Evolutionary conservation across 192 early-diverging fungal species (phyloP), one percentile per base, ranked within the genome.

Genomic region (Rhizoclosmatium sp.): DNA sequence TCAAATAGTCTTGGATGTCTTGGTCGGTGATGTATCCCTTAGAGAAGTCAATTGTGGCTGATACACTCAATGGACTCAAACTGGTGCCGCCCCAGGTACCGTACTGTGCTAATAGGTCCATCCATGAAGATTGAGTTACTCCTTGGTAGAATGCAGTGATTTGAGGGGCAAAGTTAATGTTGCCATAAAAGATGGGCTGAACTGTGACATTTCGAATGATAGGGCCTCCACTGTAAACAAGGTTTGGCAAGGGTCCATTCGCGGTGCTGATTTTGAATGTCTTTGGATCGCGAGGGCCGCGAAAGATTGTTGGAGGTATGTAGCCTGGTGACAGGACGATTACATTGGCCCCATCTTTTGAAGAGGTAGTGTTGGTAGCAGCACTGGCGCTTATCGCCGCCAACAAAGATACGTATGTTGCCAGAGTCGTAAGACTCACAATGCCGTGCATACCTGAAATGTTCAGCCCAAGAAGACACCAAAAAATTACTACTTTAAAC

Each of bases 211-310:
- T 80, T 12, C 45, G 31, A 16, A 80, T 14, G 42, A 80, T 61
- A 4, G 79, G 79, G 3, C 79, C 79, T n/a, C 79, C 79, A 54
- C 65, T 64, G 73, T 80, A 78, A 7, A 7, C 77, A 21, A 80
- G 62, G 46, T 80, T 79, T 31, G 31, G 31, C 31, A 31, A 31
- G 31, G 31, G 31, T 31, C 31, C 31, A 31, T 31, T 31, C 31
- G 31, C 31, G 31, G 31, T 31, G 31, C 31, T 31, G 31, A 31
- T 31, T 31, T 31, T 31, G 31, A 31, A 31, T 31, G 31, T 31
- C 31, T 31, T 31, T 31, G 31, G 31, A 31, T 31, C 31, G 31
- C 31, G 31, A 31, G 31, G 31, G 31, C 31, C 31, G 31, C 31
- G 31, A 31, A 31, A 31, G 31, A 31, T 31, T 31, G 31, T 31